Base-by-base conservation (phyloP, 495 filamentous ascomycete genomes). In the Hypomontagnella monticulosa region DNA sequence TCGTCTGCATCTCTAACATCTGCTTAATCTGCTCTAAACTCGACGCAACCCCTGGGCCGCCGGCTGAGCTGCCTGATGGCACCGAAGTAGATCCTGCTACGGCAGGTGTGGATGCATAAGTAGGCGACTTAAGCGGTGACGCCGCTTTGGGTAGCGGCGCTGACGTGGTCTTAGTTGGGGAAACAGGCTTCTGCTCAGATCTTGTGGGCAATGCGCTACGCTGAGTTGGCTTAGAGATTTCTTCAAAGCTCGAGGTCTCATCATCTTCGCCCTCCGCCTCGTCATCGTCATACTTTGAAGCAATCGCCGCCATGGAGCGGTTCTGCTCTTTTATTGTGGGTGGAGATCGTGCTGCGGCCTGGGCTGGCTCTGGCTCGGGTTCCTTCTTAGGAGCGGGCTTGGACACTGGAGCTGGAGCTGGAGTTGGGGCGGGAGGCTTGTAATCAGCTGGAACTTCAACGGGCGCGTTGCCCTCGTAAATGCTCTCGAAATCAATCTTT, bases 401-500 rank as follows among this genome's bases (percentile, higher is more conserved):
- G 15, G 82, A 71, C 18, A 79, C 79, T 8, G 83, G 71, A 18
- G 86, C 79, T 3, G 82, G 76, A 15, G 78, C 78, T 1, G 84
- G 71, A 1, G 78, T 72, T 14, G 84, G 71, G 0, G 78, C 71
- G 32, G 83, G 78, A 4, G 89, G 86, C 76, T 89, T 90, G 55
- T 88, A 87, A 53, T 91, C 86, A 4, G 88, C 79, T 16, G 89
- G 76, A 9, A 96, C 82, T 67, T 96, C 91, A 53, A 89, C 82
- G 10, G 91, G 86, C 16, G 87, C 89, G 61, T 86, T 83, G 20
- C 92, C 93, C 18, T 96, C 92, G 74, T 93, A 99, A 43, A 99
- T 76, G 68, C 89, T 93, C 74, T 93, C 93, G 71, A 99, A 85
- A 60, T 94, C 92, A 69, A 98, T 93, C 83, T 96, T 97, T 27